Conservation (phyloP, 768 basidiomycete species). For the Mycena vitilis region DNA sequence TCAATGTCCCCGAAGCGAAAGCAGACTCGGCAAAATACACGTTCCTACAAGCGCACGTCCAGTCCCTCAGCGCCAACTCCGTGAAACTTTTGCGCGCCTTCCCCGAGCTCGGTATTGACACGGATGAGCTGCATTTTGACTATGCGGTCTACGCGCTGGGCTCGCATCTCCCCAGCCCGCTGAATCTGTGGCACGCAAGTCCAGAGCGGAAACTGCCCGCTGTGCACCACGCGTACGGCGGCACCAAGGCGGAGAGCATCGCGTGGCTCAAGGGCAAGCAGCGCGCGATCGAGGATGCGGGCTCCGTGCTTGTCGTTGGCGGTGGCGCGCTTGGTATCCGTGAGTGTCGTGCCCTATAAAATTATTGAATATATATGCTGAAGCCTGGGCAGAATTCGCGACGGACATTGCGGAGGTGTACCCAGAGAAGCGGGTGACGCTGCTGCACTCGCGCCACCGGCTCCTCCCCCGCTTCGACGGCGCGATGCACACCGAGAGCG, state of each 20-base stretch:
- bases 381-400: slow-evolving; percentile 61
- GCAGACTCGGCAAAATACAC: slow-evolving; percentile 38
- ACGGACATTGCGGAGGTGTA: slow-evolving; percentile 69
- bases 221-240: slow-evolving; percentile 43
- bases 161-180: slow-evolving; percentile 63
- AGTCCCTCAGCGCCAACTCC: slow-evolving; percentile 50
- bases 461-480: slow-evolving; percentile 66
- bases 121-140: slow-evolving; percentile 58
- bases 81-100: slow-evolving; percentile 61
- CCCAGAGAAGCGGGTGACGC: slow-evolving; percentile 64
- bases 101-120: slow-evolving; percentile 56
- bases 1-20: slow-evolving; percentile 41
- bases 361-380: background rate
- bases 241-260: slow-evolving; percentile 61
- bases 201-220: slow-evolving; percentile 37
- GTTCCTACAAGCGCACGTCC: slow-evolving; percentile 60
- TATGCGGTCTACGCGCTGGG: slow-evolving; percentile 73
- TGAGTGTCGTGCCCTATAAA: slow-evolving; percentile 50
- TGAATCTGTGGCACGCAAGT: slow-evolving; percentile 62
- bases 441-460: slow-evolving; percentile 68
- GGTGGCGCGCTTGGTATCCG: slow-evolving; percentile 82
- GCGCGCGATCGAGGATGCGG: slow-evolving; percentile 55
- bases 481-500: slow-evolving; percentile 64
- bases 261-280: slow-evolving; percentile 66
- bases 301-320: slow-evolving; percentile 72